These are phyloP conservation scores for Rhizopogon rudus DNA, from an alignment of 768 basidiomycete species.

Conservation along the genomic window DNA sequence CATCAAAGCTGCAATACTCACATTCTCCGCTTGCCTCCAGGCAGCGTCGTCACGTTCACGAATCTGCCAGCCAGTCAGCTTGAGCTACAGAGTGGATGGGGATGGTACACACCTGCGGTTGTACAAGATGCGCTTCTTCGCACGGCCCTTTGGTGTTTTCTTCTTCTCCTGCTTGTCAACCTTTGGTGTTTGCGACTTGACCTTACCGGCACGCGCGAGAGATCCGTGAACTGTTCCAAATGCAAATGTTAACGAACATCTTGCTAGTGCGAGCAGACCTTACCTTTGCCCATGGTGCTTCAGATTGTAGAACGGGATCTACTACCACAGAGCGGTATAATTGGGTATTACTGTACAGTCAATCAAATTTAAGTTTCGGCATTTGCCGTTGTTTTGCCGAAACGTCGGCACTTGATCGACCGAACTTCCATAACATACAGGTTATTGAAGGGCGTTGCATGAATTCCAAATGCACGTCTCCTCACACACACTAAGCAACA, in stretches of 20 bases:
- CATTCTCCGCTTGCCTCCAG: slow-evolving; percentile 95
- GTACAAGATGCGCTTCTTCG: slow-evolving; percentile 94
- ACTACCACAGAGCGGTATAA: slow-evolving; percentile 1
- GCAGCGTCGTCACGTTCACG: slow-evolving; percentile 89
- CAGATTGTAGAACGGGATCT: background rate
- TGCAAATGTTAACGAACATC: slow-evolving; percentile 4
- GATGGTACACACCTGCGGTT: slow-evolving; percentile 76
- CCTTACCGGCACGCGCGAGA: slow-evolving; percentile 99
- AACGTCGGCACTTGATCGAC: too few relatives aligned
- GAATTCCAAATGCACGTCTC: too few relatives aligned
- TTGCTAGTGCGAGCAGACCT: background rate
- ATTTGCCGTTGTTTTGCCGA: too few relatives aligned
- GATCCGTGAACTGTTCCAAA: slow-evolving; percentile 83
- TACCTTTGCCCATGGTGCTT: slow-evolving; percentile 1
- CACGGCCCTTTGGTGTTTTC: slow-evolving; percentile 96
- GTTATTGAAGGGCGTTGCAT: too few relatives aligned
- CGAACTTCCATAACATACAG: too few relatives aligned
- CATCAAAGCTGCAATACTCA: slow-evolving; percentile 70
- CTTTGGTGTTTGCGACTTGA: slow-evolving; percentile 97
- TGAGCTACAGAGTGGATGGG: background rate
- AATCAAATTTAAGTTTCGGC: too few relatives aligned
- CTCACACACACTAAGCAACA: too few relatives aligned
- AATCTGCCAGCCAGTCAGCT: slow-evolving; percentile 44
- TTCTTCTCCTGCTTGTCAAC: slow-evolving; percentile 99
- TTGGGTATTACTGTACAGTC: background rate